Percentiles rank a stretch among this genome's conserved stretches.
Conservation (phyloP, 129 eudicot genomes). For the carrot (Daucus carota) region DNA sequence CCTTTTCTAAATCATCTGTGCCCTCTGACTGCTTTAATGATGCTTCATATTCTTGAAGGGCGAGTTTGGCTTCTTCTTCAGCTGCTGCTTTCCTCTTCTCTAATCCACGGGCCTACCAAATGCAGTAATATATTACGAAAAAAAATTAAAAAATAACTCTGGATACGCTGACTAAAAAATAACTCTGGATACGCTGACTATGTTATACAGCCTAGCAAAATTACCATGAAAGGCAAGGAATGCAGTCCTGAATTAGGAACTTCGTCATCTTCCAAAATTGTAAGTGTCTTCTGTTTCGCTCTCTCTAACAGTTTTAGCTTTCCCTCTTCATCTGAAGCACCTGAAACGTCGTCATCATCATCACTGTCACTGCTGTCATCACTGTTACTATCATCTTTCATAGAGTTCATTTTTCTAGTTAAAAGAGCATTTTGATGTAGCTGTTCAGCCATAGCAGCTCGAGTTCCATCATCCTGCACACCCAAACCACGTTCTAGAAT, state of each 20-base stretch:
- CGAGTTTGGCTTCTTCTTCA: conserved; percentile 84
- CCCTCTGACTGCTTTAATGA: conserved; percentile 53
- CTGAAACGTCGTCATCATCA: conserved; percentile 39
- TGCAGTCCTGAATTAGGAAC: conserved; percentile 73
- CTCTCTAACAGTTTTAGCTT: conserved; percentile 46
- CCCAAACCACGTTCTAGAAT: conserved; percentile 68
- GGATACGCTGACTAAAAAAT: too few relatives aligned
- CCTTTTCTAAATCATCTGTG: conserved; percentile 16
- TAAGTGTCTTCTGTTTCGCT: conserved; percentile 68
- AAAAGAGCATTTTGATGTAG: conserved; percentile 68
- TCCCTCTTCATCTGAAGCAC: conserved; percentile 48
- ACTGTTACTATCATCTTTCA: conserved; percentile 58
- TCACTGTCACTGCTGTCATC: conserved; percentile 59
- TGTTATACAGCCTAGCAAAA: conserved; percentile 5
- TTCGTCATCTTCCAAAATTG: conserved; percentile 64
- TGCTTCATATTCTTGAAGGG: conserved; percentile 65
- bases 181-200: neutral
- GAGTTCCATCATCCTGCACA: conserved; percentile 84
- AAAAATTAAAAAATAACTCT: neutral
- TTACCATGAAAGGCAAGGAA: conserved; percentile 96
- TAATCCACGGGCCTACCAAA: conserved; percentile 70
- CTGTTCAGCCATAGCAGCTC: conserved; percentile 90
- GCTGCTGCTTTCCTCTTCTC: conserved; percentile 77
- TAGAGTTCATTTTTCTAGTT: conserved; percentile 71
- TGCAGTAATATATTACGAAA: conserved; percentile 11